Base-by-base conservation (phyloP, 768 basidiomycete genomes). In the Porphyrellus cyaneotinctus region DNA sequence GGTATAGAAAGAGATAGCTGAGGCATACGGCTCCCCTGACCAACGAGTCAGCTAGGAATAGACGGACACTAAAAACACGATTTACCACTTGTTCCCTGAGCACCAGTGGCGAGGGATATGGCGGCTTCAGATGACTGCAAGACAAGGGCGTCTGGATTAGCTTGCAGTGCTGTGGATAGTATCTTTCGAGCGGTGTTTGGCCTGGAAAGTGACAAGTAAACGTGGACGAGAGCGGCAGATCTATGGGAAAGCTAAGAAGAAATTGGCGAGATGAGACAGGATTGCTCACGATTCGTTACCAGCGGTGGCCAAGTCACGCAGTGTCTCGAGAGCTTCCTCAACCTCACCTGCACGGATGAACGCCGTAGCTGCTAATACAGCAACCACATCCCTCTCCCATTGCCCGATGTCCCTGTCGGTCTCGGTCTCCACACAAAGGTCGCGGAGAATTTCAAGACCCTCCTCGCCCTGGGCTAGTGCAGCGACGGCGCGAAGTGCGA, bases 281-380 rank as follows among this genome's bases (percentile, higher is more conserved):
- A 43, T 26, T 23, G 20, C 90, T 61, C 69, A 95, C 93, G 90
- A 88, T 76, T 97, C 94, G 33, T 93, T 78, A 60, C 91, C 88
- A 57, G 86, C 80, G 30, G 82, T 82, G 43, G 84, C 86, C 7
- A 79, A 66, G 38, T 79, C 80, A 9, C 85, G 84, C 30, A 97
- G 76, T 0, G 90, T 94, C 70, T 95, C 94, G 23, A 97, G 73
- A 2, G 93, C 94, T 71, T 97, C 94, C 69, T 97, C 94, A 12
- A 88, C 71, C 71, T 97, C 94, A 2, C 85, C 87, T 15, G 89
- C 89, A 31, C 81, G 74, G 15, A 85, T 79, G 67, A 95, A 95
- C 1, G 91, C 90, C 13, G 87, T 91, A n/a, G 85, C 92, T 28
- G 91, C 90, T 18, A 91, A 71, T 26, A 91, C 88, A 48, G 83